Evolutionary conservation across 441 rosid genomes (phyloP), one percentile per base, ranked within the genome.

Genomic region (Lepidium campestre): DNA sequence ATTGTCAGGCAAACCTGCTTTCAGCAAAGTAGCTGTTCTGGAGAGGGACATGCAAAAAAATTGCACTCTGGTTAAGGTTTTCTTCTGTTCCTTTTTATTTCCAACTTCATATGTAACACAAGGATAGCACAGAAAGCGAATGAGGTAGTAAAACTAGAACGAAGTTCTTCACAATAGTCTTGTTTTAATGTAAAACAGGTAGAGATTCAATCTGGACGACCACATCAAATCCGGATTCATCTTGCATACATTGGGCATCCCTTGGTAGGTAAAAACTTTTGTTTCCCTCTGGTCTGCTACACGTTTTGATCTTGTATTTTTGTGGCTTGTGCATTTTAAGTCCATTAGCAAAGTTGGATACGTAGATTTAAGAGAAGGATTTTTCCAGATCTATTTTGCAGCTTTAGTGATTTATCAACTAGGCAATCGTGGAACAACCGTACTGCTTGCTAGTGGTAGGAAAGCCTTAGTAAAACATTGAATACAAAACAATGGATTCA

Each of bases 191-290:
- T 17, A 48, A 67, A 59, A 77, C 81, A 90, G 97, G 96, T 89
- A 31, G 87, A 86, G 79, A 93, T 89, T 68, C 91, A 91, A 57
- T 85, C 97, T 11, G 97, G 99, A 64, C 78, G 96, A 18, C 95
- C 99, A 42, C 99, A 86, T 76, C 99, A 93, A 76, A 93, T 93
- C 57, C 85, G 97, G 31, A 91, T 89, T 74, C 99, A 89, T 82
- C 95, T 93, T 75, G 82, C 97, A 47, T 93, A 79, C 71, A 74
- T 85, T 3, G 98, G 98, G 62, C 90, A 90, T 81, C 89, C 96
- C 57, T 81, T 90, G 73, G 57, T 80, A 12, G 97, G 98, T 90
- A 87, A 78, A 64, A 35, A 9, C 46, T 17, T 55, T 27, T 35
- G 36, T 29, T 49, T 57, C 40, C 40, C 20, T 53, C 58, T 20